phyloP scores from a whole-genome alignment of 805 yeast species.

The Ogataea thermomethanolica region DNA sequence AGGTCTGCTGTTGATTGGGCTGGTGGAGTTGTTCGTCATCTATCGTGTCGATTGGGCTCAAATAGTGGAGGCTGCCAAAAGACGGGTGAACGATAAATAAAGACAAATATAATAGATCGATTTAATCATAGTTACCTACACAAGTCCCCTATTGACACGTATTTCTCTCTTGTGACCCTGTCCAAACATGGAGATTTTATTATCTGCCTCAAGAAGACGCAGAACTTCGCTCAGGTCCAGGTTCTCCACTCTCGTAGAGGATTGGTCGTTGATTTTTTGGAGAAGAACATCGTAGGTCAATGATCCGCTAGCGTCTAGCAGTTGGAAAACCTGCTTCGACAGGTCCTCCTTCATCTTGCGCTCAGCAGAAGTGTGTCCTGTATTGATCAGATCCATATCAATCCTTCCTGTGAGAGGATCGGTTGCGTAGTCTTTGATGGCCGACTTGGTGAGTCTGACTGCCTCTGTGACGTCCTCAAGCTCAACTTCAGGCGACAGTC shows the following conservation, averaged over 20 bases:
- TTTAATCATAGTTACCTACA: not conserved
- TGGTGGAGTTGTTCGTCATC: slow-evolving; percentile 46
- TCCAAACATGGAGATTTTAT: slow-evolving; percentile 63
- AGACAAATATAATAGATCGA: too few relatives aligned
- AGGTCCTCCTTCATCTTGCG: slow-evolving; percentile 73
- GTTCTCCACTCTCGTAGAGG: slow-evolving; percentile 63
- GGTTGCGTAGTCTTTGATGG: slow-evolving; percentile 96
- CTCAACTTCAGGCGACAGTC: slow-evolving; percentile 68
- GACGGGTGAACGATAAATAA: slow-evolving; percentile 13
- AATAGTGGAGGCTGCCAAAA: slow-evolving; percentile 35
- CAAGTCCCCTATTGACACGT: slow-evolving; percentile 19
- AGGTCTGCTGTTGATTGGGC: slow-evolving; percentile 56
- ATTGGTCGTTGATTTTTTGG: slow-evolving; percentile 61
- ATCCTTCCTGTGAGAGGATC: slow-evolving; percentile 96
- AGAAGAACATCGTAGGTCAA: slow-evolving; percentile 59
- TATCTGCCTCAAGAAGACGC: slow-evolving; percentile 67
- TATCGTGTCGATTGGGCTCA: slow-evolving; percentile 50
- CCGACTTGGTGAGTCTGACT: slow-evolving; percentile 85
- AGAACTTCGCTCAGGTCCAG: slow-evolving; percentile 66
- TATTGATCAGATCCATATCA: slow-evolving; percentile 95
- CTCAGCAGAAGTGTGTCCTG: slow-evolving; percentile 89
- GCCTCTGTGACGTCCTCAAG: slow-evolving; percentile 87
- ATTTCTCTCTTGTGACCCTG: slow-evolving; percentile 68
- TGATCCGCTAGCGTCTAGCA: slow-evolving; percentile 48
- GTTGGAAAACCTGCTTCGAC: slow-evolving; percentile 52